These are phyloP conservation scores for Calonectria multiphialidica DNA, from an alignment of 2,329 filamentous ascomycete species.

Conservation along the genomic window DNA sequence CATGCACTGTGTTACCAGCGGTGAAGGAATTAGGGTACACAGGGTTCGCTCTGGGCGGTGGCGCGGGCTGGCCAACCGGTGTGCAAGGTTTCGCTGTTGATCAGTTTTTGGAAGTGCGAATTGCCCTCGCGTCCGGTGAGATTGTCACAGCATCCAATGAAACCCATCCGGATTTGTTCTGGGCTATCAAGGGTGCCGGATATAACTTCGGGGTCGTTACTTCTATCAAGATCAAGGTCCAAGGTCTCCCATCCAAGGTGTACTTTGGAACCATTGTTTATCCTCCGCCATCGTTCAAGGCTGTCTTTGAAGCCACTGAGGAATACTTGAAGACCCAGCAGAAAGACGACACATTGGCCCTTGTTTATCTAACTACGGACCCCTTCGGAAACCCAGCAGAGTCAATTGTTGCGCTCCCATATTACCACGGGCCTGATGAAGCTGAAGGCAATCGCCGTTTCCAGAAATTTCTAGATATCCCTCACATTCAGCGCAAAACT, in stretches of 20 bases:
- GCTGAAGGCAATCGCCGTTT: not conserved
- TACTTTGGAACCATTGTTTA: not conserved
- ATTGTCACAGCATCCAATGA: not conserved
- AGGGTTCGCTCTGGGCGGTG: not conserved
- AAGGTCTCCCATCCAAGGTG: not conserved
- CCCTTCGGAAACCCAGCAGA: not conserved
- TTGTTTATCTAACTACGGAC: not conserved
- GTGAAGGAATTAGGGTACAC: conserved; percentile 2
- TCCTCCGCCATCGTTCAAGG: not conserved
- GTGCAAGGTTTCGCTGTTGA: not conserved
- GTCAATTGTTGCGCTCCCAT: not conserved
- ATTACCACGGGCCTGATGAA: not conserved
- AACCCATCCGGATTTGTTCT: not conserved
- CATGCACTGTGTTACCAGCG: not conserved
- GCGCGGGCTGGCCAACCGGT: not conserved
- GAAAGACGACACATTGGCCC: not conserved
- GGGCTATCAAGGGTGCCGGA: not conserved
- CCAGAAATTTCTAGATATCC: not conserved
- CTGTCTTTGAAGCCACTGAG: not conserved
- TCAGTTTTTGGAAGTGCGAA: not conserved
- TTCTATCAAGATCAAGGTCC: not conserved
- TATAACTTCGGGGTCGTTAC: not conserved
- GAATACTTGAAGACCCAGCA: not conserved
- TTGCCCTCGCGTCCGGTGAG: not conserved
- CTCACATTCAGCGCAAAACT: not conserved